Conservation (phyloP, 345 rosid genomes). For the Gynandropsis gynandra region DNA sequence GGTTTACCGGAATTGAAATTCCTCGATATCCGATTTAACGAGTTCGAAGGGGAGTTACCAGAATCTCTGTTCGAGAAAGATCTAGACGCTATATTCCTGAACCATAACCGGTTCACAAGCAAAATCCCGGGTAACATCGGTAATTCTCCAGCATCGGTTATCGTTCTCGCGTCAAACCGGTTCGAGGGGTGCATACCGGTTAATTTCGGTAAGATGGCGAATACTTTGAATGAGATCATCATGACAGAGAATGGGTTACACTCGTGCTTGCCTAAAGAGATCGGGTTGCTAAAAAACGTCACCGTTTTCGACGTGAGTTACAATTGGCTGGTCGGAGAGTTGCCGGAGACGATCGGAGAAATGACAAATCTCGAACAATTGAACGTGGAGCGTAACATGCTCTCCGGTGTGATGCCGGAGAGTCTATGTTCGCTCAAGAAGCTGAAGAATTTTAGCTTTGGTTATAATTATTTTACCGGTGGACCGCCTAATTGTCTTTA, state of each 20-base stretch:
- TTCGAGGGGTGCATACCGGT: constrained; percentile 67
- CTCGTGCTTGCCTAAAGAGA: constrained; percentile 55
- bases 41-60: constrained; percentile 71
- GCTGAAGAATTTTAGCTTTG: constrained; percentile 48
- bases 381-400: constrained; percentile 50
- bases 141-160: constrained; percentile 61
- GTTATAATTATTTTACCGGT: constrained; percentile 48
- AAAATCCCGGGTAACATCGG: constrained; percentile 66
- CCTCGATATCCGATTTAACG: constrained; percentile 81
- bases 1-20: constrained; percentile 49
- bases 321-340: constrained; percentile 49
- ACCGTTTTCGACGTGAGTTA: constrained; percentile 60
- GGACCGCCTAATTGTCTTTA: constrained; percentile 40
- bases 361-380: constrained; percentile 51
- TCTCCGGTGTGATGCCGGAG: constrained; percentile 53
- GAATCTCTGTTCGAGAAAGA: constrained; percentile 55
- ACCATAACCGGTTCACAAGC: constrained; percentile 55
- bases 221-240: constrained; percentile 54
- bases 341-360: constrained; percentile 43
- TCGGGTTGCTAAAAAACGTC: constrained; percentile 45
- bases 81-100: constrained; percentile 68
- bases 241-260: constrained; percentile 50
- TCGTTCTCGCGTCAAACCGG: constrained; percentile 56
- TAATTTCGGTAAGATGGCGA: constrained; percentile 59
- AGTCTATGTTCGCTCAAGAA: constrained; percentile 43